Evolutionary conservation across 176 grass and related monocot species (phyloP).

Genomic region (Canna indica): DNA sequence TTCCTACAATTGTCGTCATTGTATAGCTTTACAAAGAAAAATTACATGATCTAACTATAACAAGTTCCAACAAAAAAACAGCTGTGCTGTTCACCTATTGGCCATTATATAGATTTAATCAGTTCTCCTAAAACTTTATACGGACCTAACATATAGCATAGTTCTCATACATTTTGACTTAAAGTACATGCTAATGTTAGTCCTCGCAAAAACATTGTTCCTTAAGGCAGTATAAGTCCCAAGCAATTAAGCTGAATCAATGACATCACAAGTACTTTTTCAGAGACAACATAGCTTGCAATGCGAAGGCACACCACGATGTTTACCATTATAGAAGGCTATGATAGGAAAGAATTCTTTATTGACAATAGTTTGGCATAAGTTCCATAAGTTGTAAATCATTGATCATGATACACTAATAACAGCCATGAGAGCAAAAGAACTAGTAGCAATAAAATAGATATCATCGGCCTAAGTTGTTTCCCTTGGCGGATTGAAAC

Average conservation of each 20-base stretch:
- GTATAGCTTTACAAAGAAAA: no score
- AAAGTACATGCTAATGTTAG: neutral
- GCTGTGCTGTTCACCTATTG: no score
- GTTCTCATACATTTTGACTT: neutral
- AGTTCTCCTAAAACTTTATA: no score
- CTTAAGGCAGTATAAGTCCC: neutral
- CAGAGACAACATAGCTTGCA: neutral
- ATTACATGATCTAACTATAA: no score
- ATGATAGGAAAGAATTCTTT: neutral
- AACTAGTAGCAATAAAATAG: neutral
- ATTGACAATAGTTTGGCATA: no score
- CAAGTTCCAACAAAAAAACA: no score
- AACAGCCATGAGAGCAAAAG: neutral
- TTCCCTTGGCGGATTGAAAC: neutral
- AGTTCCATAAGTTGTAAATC: neutral
- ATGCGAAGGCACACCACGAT: neutral
- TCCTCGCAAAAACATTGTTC: neutral
- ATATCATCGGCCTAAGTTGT: neutral
- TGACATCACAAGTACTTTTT: neutral
- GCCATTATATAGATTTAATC: no score
- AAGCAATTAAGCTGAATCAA: neutral
- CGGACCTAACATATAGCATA: conserved; percentile 1
- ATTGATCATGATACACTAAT: neutral
- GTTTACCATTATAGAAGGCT: neutral
- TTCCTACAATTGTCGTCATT: no score